Evolutionary conservation across 495 filamentous ascomycete genomes (phyloP).

Genomic region (Aspergillus baeticus): DNA sequence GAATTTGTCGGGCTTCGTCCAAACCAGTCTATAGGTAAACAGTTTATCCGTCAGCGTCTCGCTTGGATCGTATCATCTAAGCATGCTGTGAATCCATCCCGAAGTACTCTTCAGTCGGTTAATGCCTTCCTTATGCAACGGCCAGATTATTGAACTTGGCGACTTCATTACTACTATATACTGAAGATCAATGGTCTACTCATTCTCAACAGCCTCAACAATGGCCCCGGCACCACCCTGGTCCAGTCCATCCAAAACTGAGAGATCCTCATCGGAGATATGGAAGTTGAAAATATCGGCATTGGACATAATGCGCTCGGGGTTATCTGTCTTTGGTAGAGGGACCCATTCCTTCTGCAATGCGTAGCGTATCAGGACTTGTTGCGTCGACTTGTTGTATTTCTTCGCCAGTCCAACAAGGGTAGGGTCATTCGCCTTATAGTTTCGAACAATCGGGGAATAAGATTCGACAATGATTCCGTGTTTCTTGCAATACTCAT

Average conservation of each 20-base stretch:
- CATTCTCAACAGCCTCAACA: slow-evolving; percentile 51
- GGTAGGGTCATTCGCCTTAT: slow-evolving; percentile 56
- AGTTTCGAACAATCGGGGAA: slow-evolving; percentile 61
- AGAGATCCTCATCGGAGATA: slow-evolving; percentile 62
- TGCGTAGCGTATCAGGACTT: slow-evolving; percentile 54
- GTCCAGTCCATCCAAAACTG: slow-evolving; percentile 61
- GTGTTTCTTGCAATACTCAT: slow-evolving; percentile 58
- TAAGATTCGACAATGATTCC: slow-evolving; percentile 68
- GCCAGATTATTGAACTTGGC: slow-evolving; percentile 33
- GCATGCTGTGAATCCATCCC: slow-evolving; percentile 74
- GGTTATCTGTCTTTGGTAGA: slow-evolving; percentile 69
- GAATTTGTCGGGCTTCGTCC: slow-evolving; percentile 27
- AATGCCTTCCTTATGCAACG: slow-evolving; percentile 80
- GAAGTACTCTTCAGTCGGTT: slow-evolving; percentile 79
- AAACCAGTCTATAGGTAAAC: slow-evolving; percentile 59
- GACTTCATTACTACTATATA: slow-evolving; percentile 12
- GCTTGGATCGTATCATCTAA: slow-evolving; percentile 74
- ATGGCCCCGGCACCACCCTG: slow-evolving; percentile 56
- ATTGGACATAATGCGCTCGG: slow-evolving; percentile 62
- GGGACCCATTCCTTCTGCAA: slow-evolving; percentile 71
- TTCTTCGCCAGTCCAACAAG: slow-evolving; percentile 53
- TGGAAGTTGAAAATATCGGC: slow-evolving; percentile 65
- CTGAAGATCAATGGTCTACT: slow-evolving; percentile 24
- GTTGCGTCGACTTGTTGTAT: slow-evolving; percentile 49
- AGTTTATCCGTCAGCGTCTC: slow-evolving; percentile 70